These are phyloP conservation scores for Pisolithus albus DNA, from an alignment of 768 basidiomycete species.

Conservation along the genomic window DNA sequence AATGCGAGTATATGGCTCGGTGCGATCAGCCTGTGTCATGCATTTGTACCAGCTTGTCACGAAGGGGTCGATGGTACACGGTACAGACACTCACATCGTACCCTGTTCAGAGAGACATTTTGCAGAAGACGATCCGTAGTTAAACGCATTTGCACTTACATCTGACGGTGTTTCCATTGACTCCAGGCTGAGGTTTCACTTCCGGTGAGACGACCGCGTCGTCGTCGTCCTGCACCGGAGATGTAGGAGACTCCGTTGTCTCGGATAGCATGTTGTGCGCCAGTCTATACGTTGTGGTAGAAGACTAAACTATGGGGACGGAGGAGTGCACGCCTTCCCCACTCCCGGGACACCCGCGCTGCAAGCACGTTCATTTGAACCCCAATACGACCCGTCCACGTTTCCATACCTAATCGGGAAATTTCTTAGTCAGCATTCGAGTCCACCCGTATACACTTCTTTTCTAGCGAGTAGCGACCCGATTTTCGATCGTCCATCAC, in stretches of 20 bases:
- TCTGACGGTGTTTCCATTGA: slow-evolving; percentile 69
- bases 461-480: no score
- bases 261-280: not conserved
- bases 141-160: slow-evolving; percentile 46
- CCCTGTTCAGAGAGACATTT: slow-evolving; percentile 39
- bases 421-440: no score
- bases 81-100: slow-evolving; percentile 61
- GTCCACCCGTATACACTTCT: no score
- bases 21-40: slow-evolving; percentile 55
- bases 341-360: no score
- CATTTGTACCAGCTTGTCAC: no score
- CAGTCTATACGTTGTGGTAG: not conserved
- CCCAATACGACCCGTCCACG: no score
- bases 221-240: slow-evolving; percentile 52
- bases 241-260: slow-evolving; percentile 22
- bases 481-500: no score
- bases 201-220: slow-evolving; percentile 46
- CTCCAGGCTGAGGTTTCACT: slow-evolving; percentile 63
- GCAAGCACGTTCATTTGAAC: no score
- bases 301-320: not conserved
- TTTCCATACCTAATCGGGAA: no score
- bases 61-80: not conserved
- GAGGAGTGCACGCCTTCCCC: no score
- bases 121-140: no score
- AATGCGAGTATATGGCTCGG: slow-evolving; percentile 78